Percentiles rank a stretch among this genome's conserved stretches.
Evolutionary conservation across 2,329 filamentous ascomycete genomes (phyloP).

Genomic region (Massarina eburnea): DNA sequence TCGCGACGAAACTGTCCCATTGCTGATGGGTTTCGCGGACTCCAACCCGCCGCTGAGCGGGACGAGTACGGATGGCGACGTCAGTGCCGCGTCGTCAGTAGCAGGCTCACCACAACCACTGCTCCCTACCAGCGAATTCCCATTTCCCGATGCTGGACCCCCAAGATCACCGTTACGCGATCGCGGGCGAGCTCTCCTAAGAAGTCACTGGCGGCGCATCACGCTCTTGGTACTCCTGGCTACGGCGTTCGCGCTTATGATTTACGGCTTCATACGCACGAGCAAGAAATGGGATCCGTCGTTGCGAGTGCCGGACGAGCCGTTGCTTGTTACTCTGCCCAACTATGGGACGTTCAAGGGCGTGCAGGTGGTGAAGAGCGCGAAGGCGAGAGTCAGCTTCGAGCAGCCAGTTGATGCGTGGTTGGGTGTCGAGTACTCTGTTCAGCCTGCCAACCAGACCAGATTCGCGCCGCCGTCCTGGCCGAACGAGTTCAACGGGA

Average conservation of each 20-base stretch:
- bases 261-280: not conserved
- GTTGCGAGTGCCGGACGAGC: constrained; percentile 8
- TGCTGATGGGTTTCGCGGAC: not conserved
- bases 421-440: constrained; percentile 53
- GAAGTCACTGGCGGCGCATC: not conserved
- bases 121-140: not conserved
- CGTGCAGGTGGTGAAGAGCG: constrained; percentile 39
- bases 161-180: not conserved
- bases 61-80: not conserved
- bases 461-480: constrained; percentile 48
- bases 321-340: constrained; percentile 36
- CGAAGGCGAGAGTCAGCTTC: constrained; percentile 35
- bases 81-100: not conserved
- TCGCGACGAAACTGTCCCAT: not conserved
- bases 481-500: constrained; percentile 46
- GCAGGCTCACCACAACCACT: constrained; percentile 1
- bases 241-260: not conserved
- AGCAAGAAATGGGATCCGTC: not conserved
- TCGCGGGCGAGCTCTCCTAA: not conserved
- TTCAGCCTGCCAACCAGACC: constrained; percentile 40
- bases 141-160: not conserved
- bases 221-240: not conserved
- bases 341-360: constrained; percentile 48
- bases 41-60: not conserved
- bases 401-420: constrained; percentile 48